Evolutionary conservation across 495 filamentous ascomycete species (phyloP).

Genomic region (Aspergillus leporis): DNA sequence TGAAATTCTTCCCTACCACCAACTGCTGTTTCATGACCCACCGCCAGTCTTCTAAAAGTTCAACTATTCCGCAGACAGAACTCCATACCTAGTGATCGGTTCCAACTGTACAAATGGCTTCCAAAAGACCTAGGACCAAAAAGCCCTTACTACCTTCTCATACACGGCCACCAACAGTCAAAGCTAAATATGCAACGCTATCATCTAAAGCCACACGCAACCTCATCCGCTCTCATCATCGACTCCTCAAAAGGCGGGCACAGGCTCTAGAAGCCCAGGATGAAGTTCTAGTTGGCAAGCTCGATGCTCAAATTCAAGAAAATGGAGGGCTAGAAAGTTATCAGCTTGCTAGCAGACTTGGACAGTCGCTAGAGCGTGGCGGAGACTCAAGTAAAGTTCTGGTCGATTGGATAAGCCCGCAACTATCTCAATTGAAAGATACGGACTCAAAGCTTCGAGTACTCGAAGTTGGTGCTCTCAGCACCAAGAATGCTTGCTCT

Average conservation of each 20-base stretch:
- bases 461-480: conserved; percentile 89
- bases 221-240: conserved; percentile 83
- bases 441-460: conserved; percentile 52
- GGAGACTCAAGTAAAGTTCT: conserved; percentile 88
- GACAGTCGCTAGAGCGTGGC: conserved; percentile 80
- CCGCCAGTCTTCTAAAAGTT: too few relatives aligned
- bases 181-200: conserved; percentile 56
- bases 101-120: conserved; percentile 30
- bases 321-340: conserved; percentile 83
- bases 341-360: conserved; percentile 84
- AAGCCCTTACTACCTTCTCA: conserved; percentile 58
- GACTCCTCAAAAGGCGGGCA: conserved; percentile 72
- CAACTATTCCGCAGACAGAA: too few relatives aligned
- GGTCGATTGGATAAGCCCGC: conserved; percentile 76
- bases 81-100: too few relatives aligned
- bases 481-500: conserved; percentile 80
- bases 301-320: conserved; percentile 61
- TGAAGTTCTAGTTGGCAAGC: conserved; percentile 46
- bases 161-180: conserved; percentile 63
- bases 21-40: too few relatives aligned
- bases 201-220: conserved; percentile 78
- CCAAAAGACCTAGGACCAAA: conserved; percentile 37
- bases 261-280: conserved; percentile 69
- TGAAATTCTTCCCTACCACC: too few relatives aligned
- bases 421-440: conserved; percentile 29